These are phyloP conservation scores for Saccharomyces eubayanus DNA, from an alignment of 805 yeast species.

Conservation along the genomic window DNA sequence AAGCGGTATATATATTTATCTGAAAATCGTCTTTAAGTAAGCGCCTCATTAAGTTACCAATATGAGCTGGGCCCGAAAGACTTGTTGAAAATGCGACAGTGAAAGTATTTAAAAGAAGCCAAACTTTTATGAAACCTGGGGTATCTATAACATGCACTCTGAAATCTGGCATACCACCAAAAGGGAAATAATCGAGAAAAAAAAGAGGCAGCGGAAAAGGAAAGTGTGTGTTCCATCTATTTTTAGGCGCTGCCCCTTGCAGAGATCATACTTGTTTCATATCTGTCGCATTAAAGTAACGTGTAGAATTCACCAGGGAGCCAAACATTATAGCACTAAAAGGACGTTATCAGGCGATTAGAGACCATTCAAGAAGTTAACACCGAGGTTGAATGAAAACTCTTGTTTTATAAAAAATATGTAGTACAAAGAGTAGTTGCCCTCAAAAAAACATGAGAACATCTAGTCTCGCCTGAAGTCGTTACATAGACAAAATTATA, in stretches of 20 bases:
- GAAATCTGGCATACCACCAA: not conserved
- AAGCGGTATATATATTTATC: not conserved
- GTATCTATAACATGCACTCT: not conserved
- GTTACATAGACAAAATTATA: not conserved
- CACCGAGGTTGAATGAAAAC: not conserved
- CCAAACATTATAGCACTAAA: not conserved
- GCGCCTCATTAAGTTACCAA: not conserved
- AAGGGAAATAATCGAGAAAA: not conserved
- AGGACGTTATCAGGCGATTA: not conserved
- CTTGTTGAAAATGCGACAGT: not conserved
- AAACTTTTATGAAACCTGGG: not conserved
- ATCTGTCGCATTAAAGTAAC: not conserved
- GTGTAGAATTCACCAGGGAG: not conserved
- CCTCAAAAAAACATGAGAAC: too few species aligned
- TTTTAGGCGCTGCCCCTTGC: not conserved
- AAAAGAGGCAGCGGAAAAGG: not conserved
- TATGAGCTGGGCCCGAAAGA: not conserved
- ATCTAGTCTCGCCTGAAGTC: too few species aligned
- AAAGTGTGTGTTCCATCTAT: not conserved
- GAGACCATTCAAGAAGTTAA: not conserved
- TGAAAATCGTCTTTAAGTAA: not conserved
- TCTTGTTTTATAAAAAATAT: not conserved
- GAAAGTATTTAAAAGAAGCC: not conserved
- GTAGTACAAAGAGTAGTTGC: too few species aligned
- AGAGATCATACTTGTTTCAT: not conserved